Conservation (phyloP, 148 eudicot species). For the Chenopodium formosanum region DNA sequence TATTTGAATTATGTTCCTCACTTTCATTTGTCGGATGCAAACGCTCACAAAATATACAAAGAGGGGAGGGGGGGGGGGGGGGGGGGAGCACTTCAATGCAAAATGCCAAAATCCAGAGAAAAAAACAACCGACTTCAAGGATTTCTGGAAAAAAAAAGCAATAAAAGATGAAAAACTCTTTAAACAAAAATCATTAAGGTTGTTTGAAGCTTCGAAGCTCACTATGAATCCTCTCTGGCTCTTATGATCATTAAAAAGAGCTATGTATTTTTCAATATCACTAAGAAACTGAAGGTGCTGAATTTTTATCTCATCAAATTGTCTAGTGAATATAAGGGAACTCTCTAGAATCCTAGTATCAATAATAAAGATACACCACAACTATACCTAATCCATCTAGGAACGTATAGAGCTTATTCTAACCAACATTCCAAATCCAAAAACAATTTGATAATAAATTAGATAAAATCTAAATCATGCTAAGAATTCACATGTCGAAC, state of each 20-base stretch:
- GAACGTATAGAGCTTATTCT: neutral
- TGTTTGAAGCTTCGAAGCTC: neutral
- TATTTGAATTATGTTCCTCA: neutral
- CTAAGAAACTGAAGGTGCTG: neutral
- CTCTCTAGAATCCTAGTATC: neutral
- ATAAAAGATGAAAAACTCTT: neutral
- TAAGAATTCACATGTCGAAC: too few relatives aligned
- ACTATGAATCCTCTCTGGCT: neutral
- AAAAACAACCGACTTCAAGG: neutral
- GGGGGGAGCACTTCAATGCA: neutral
- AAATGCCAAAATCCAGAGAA: neutral
- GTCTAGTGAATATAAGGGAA: neutral
- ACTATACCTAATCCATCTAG: neutral
- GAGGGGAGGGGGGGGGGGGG: neutral
- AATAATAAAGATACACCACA: neutral
- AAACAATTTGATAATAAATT: too few relatives aligned
- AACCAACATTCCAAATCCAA: too few relatives aligned
- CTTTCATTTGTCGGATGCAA: neutral
- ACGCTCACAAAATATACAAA: neutral
- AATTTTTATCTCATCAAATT: neutral
- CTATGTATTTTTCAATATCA: neutral
- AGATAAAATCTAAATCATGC: too few relatives aligned
- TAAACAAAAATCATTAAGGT: neutral
- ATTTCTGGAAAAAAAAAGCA: neutral
- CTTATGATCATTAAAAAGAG: neutral